These are phyloP conservation scores for Boeremia exigua DNA, from an alignment of 2,329 filamentous ascomycete genomes.

Conservation along the genomic window DNA sequence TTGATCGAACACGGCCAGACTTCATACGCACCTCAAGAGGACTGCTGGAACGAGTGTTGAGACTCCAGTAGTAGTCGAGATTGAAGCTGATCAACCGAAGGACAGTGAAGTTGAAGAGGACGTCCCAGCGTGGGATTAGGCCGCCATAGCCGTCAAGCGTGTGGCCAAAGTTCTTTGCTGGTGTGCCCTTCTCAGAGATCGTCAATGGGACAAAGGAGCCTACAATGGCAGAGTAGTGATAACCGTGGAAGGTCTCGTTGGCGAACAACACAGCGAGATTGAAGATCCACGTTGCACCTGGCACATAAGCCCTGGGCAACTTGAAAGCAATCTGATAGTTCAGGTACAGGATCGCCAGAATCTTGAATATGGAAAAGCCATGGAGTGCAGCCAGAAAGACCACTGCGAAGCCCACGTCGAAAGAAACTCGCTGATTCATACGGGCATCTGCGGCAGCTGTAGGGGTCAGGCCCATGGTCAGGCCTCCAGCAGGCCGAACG, in stretches of 20 bases:
- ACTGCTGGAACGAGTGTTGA: conserved; percentile 66
- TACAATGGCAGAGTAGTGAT: conserved; percentile 71
- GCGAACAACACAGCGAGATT: conserved; percentile 86
- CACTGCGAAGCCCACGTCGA: conserved; percentile 82
- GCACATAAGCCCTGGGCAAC: conserved; percentile 74
- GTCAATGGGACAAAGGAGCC: conserved; percentile 55
- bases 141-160: conserved; percentile 82
- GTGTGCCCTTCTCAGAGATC: conserved; percentile 49
- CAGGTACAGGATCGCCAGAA: conserved; percentile 76
- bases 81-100: conserved; percentile 95
- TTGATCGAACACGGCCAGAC: conserved; percentile 9
- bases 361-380: conserved; percentile 83
- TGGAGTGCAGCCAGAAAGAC: conserved; percentile 81
- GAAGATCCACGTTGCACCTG: conserved; percentile 84
- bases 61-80: conserved; percentile 93
- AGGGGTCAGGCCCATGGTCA: conserved; percentile 51
- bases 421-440: conserved; percentile 72
- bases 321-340: conserved; percentile 82
- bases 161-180: conserved; percentile 66
- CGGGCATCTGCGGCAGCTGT: conserved; percentile 60
- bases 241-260: conserved; percentile 84
- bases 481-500: conserved; percentile 44
- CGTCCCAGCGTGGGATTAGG: conserved; percentile 88
- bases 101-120: conserved; percentile 97
- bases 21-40: conserved; percentile 75